Base-by-base conservation (phyloP, 352 stramenopile species). In the Phytophthora multivora region DNA sequence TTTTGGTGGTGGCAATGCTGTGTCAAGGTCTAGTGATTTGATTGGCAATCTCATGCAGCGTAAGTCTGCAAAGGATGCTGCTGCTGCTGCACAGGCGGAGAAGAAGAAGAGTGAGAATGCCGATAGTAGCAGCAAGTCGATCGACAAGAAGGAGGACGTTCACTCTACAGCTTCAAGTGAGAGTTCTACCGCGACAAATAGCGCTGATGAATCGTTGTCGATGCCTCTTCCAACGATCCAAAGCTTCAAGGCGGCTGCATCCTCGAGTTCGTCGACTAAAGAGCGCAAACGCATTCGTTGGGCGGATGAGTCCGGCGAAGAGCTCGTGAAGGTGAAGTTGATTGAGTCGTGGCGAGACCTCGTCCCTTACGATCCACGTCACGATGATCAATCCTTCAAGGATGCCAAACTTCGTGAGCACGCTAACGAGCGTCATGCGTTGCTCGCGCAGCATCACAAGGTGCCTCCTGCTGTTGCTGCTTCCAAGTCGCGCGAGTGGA, bases 321-420 rank as follows among this genome's bases (percentile, higher is more conserved):
- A 93, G 10, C 77, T 95, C 7, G 77, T 90, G 21, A 87, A 91
- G 63, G 59, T 95, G 55, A 89, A 93, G 58, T 57, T 93, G 13
- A 95, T 95, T 35, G 86, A 95, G 60, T 95, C 86, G 16, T 95
- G 86, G 86, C 77, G 86, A 16, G 86, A 95, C 42, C 73, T 89
- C 54, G 77, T 93, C 36, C 69, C 85, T 23, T 69, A 88, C 41
- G 72, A 86, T 13, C 64, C 76, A 2, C 70, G 59, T 50, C 67
- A 86, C 49, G 78, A 87, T 53, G 85, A 94, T 9, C 76, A 89
- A 46, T 83, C 74, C 45, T 95, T 95, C 55, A 86, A 86, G 35
- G 83, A 92, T 51, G 86, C 86, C 23, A 95, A 93, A 65, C 73
- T 95, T 47, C 86, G 86, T 13, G 86, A 95, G 49, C 86, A 95